Evolutionary conservation across 2,329 filamentous ascomycete genomes (phyloP).

Genomic region (Fusarium stilboides): DNA sequence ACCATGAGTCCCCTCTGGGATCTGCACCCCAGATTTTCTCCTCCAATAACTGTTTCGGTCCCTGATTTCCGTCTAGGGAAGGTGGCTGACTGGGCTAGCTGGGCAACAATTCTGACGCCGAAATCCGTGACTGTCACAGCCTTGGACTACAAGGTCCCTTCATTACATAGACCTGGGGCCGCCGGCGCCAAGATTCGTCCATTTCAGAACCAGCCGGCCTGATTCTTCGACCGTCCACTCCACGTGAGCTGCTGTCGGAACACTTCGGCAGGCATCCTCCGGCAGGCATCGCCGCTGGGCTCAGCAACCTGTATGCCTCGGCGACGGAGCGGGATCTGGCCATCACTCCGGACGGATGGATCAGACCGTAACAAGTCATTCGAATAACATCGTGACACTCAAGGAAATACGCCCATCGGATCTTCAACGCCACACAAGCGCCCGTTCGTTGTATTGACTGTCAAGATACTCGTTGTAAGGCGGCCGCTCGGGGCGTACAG

Average conservation of each 20-base stretch:
- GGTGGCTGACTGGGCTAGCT: constrained; percentile 38
- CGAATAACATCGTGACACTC: constrained; percentile 21
- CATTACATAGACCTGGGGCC: constrained; percentile 16
- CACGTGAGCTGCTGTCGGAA: constrained; percentile 34
- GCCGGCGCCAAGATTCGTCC: constrained; percentile 29
- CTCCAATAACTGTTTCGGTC: constrained; percentile 38
- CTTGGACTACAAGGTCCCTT: constrained; percentile 3
- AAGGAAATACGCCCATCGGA: constrained; percentile 8
- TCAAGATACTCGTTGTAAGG: constrained; percentile 10
- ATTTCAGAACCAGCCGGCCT: constrained; percentile 29
- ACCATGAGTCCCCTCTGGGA: constrained; percentile 40
- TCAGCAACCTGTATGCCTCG: constrained; percentile 16
- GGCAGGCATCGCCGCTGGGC: constrained; percentile 8
- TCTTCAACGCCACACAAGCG: constrained; percentile 19
- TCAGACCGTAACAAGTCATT: constrained; percentile 11
- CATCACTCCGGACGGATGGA: constrained; percentile 24
- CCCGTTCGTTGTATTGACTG: constrained; percentile 2
- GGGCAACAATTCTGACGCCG: constrained; percentile 19
- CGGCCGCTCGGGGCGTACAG: constrained; percentile 31
- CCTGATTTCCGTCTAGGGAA: constrained; percentile 42
- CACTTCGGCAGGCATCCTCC: constrained; percentile 26
- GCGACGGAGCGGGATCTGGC: constrained; percentile 8
- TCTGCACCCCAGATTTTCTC: constrained; percentile 48
- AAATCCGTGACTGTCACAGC: constrained; percentile 1
- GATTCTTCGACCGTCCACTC: constrained; percentile 21